Percentiles rank a stretch among this genome's conserved stretches.
Evolutionary conservation across 768 basidiomycete species (phyloP).

Genomic region (Filobasidium wieringae): DNA sequence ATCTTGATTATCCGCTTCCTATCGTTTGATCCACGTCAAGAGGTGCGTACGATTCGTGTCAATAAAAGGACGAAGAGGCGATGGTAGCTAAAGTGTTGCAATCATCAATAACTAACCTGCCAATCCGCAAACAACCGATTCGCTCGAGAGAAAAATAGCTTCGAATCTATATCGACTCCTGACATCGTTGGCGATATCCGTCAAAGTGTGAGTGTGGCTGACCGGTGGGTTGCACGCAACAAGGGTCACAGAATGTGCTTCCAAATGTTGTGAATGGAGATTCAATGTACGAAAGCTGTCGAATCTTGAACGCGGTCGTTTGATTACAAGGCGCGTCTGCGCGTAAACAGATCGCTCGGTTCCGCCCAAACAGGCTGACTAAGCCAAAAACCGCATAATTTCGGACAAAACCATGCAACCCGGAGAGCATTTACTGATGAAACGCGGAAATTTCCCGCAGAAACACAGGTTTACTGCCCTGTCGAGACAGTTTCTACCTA

Average conservation of each 20-base stretch:
- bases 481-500: not conserved
- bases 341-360: not conserved
- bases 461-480: not conserved
- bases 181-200: slow-evolving; percentile 21
- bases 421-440: no score
- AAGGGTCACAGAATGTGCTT: not conserved
- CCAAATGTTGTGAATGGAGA: not conserved
- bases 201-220: not conserved
- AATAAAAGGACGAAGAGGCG: no score
- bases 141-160: slow-evolving; percentile 30
- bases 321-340: not conserved
- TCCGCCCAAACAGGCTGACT: no score
- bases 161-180: slow-evolving; percentile 32
- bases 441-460: no score
- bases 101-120: slow-evolving; percentile 34
- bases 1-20: slow-evolving; percentile 16
- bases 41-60: not conserved
- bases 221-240: not conserved
- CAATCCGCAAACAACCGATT: slow-evolving; percentile 31
- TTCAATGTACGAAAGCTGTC: not conserved
- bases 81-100: no score
- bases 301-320: not conserved
- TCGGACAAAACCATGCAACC: no score
- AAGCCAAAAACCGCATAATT: no score
- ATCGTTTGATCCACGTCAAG: not conserved